Base-by-base conservation (phyloP, 305 asterid species). In the Plantago coronopus region DNA sequence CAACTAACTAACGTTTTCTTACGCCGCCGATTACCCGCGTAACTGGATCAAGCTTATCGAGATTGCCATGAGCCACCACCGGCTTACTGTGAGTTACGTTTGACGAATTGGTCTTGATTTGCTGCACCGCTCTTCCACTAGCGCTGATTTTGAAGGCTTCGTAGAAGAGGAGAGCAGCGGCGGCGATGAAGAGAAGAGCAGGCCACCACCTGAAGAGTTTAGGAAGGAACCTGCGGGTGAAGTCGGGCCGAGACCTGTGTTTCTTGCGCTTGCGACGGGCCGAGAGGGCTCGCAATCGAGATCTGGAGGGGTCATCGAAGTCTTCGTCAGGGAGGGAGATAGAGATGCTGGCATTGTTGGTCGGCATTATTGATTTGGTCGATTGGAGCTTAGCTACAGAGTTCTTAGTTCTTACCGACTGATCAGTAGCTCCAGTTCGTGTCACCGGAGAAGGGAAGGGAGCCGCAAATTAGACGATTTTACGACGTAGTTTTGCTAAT, bases 191-290 rank as follows among this genome's bases (percentile, higher is more conserved):
- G 66, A 89, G 70, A 43, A 89, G 53, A 29, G 75, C 77, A 44
- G 90, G 91, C 97, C 95, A 89, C 87, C 95, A 93, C 63, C 63
- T 77, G 55, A 79, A 71, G 43, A 93, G 75, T 54, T 59, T 74
- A 50, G 61, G 50, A 37, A 81, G 40, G 58, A 81, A n/a, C 72
- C 68, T 74, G 34, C 76, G 83, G 44, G 79, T 65, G 58, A 75
- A 68, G 63, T 71, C 79, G 38, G 80, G 72, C 66, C 81, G 76
- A 63, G 74, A 76, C 61, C 83, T 74, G 51, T 63, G 65, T 62
- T 81, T 89, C 88, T 74, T 85, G 55, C 95, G 88, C 86, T 82
- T 89, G 37, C 87, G 83, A 18, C 85, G 88, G 31, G 74, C 40
- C 40, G 31, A 57, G 49, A 83, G 85, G 48, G 73, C 56, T 63